Evolutionary conservation across 768 basidiomycete species (phyloP).

Genomic region (Heimioporus sp.): DNA sequence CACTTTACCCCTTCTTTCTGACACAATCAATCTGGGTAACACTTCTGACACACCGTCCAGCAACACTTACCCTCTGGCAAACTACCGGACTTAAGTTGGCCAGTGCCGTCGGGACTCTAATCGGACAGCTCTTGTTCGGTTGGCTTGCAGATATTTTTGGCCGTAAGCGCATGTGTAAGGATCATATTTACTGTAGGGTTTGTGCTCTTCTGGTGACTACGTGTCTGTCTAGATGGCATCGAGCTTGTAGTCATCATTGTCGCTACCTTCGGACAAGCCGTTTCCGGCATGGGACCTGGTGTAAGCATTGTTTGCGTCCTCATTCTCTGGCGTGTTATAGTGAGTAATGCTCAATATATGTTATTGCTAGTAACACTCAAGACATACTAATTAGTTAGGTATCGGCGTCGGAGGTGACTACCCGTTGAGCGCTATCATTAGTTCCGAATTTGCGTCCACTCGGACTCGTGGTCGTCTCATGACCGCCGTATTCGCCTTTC

Average conservation of each 20-base stretch:
- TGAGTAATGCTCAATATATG: no score
- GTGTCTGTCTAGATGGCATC: conserved; percentile 49
- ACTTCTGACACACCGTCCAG: neutral
- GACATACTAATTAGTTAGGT: no score
- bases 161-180: conserved; percentile 79
- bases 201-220: no score
- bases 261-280: conserved; percentile 72
- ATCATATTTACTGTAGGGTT: no score
- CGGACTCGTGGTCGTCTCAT: conserved; percentile 78
- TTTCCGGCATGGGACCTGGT: conserved; percentile 62
- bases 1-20: neutral
- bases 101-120: conserved; percentile 68
- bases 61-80: conserved; percentile 41
- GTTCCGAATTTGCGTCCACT: conserved; percentile 82
- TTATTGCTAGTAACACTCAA: no score
- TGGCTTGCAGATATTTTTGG: conserved; percentile 73
- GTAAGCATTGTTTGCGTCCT: conserved; percentile 69
- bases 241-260: conserved; percentile 73
- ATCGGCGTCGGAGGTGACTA: conserved; percentile 87
- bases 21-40: no score
- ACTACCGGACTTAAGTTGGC: conserved; percentile 74
- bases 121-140: conserved; percentile 73
- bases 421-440: conserved; percentile 76
- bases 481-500: conserved; percentile 78
- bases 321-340: conserved; percentile 79